These are phyloP conservation scores for Histomonas meleagridis DNA, from an alignment of 208 protist species.

Conservation along the genomic window DNA sequence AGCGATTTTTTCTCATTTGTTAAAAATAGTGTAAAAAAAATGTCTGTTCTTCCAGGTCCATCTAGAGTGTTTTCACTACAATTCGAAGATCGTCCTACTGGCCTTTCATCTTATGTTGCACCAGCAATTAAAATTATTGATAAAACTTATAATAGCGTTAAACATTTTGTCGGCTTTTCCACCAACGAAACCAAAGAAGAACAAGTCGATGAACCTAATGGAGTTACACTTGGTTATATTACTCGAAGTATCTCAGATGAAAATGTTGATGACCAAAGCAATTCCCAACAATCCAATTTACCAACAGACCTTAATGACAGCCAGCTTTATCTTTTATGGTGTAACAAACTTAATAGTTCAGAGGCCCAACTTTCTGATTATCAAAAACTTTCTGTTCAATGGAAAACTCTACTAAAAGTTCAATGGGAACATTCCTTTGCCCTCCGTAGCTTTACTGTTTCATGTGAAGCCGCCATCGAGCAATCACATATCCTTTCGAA, in stretches of 20 bases:
- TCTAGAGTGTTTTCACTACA: neutral
- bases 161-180: neutral
- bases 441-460: neutral
- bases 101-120: neutral
- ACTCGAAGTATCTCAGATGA: neutral
- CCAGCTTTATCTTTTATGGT: neutral
- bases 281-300: too few species aligned
- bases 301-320: neutral
- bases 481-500: neutral
- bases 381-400: neutral
- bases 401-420: neutral
- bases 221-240: neutral
- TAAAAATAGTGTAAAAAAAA: neutral
- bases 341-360: neutral
- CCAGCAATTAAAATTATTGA: neutral
- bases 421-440: neutral
- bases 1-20: neutral
- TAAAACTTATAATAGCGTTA: neutral
- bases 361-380: neutral
- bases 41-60: neutral
- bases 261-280: neutral
- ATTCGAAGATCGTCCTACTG: neutral
- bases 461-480: neutral
- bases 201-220: neutral
- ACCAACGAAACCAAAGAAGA: too few species aligned